These are phyloP conservation scores for Mycena kentingensis DNA, from an alignment of 768 basidiomycete species.

Conservation along the genomic window DNA sequence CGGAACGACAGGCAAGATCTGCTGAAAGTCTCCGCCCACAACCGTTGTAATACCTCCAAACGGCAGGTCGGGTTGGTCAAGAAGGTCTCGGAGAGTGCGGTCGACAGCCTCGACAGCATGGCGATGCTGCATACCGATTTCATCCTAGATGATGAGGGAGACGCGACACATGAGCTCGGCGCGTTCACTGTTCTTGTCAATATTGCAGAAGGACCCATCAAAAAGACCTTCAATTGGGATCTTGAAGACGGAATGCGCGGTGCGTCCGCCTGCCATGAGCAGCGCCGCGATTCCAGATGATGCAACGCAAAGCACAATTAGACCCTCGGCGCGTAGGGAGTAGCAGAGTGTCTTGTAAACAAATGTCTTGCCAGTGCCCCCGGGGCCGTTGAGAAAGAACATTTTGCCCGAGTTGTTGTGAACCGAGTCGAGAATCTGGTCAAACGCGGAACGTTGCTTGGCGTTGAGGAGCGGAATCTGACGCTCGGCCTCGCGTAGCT, in stretches of 20 bases:
- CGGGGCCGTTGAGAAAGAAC: too few species aligned
- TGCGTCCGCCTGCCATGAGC: slow-evolving; percentile 45
- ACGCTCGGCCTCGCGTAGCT: too few species aligned
- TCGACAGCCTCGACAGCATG: too few species aligned
- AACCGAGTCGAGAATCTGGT: too few species aligned
- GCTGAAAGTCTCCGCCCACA: too few species aligned
- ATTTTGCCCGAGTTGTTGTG: too few species aligned
- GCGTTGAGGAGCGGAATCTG: too few species aligned
- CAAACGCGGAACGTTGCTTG: too few species aligned
- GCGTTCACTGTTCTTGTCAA: slow-evolving; percentile 26
- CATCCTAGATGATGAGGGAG: slow-evolving; percentile 39
- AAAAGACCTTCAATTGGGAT: slow-evolving; percentile 37
- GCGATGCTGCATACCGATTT: too few species aligned
- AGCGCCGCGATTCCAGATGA: slow-evolving; percentile 51
- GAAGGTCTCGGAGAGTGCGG: slow-evolving; percentile 33
- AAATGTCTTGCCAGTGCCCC: slow-evolving; percentile 51
- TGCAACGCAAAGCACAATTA: slow-evolving; percentile 47
- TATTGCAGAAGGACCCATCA: slow-evolving; percentile 27
- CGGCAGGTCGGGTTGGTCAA: slow-evolving; percentile 20
- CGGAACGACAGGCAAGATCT: slow-evolving; percentile 40
- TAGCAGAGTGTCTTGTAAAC: slow-evolving; percentile 38
- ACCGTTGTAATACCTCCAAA: slow-evolving; percentile 42
- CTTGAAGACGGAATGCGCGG: slow-evolving; percentile 51
- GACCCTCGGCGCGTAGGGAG: slow-evolving; percentile 24
- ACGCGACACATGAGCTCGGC: slow-evolving; percentile 32